Evolutionary conservation across 176 grass and related monocot genomes (phyloP).

Genomic region (Luzula sylvatica): DNA sequence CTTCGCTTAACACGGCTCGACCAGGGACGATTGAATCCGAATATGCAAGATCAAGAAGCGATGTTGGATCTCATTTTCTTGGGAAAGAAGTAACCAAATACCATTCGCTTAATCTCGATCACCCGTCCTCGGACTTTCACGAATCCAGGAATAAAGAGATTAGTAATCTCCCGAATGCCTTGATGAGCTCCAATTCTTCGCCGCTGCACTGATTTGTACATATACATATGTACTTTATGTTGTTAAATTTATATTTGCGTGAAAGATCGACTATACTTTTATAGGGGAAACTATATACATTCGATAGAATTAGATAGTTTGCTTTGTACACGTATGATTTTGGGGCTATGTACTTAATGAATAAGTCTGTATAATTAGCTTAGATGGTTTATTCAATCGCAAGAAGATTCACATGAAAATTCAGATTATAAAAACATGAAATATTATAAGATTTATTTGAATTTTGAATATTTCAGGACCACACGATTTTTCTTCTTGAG

Average conservation of each 20-base stretch:
- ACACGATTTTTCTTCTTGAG: no score
- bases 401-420: no score
- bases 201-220: neutral
- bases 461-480: no score
- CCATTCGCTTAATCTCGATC: slow-evolving; percentile 32
- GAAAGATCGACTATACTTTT: neutral
- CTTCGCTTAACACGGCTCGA: neutral
- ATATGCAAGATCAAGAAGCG: slow-evolving; percentile 33
- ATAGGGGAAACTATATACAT: slow-evolving; percentile 8
- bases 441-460: no score
- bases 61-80: slow-evolving; percentile 12
- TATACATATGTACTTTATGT: neutral
- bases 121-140: slow-evolving; percentile 1
- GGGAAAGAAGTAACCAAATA: slow-evolving; percentile 28
- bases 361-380: no score
- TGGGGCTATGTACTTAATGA: no score
- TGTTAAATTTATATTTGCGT: slow-evolving; percentile 3
- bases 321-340: no score
- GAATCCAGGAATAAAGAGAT: neutral
- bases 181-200: neutral
- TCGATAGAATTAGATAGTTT: neutral
- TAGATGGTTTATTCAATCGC: no score
- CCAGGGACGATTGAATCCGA: neutral
- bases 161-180: neutral
- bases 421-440: no score